Base-by-base conservation (phyloP, 2,329 filamentous ascomycete genomes). In the Kalmusia sp. region DNA sequence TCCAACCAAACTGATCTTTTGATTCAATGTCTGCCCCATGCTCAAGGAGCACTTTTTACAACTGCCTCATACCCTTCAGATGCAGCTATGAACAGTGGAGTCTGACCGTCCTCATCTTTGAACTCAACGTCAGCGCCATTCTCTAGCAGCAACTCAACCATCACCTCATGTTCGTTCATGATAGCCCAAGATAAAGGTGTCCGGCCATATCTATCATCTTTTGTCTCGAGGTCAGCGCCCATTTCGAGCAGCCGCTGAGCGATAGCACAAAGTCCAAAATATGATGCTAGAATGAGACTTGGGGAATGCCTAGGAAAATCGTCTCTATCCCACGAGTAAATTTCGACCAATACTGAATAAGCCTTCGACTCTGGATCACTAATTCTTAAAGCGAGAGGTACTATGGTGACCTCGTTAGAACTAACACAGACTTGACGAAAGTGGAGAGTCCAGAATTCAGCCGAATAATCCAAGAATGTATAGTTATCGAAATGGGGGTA, bases 371-470 rank as follows among this genome's bases (percentile, higher is more conserved):
- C 40, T 17, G 52, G 52, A 51, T 54, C 48, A 54, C 21, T 43
- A 19, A 54, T 51, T 46, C 14, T 51, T 30, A 54, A 51, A 54
- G 52, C 52, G 19, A 38, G 47, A 54, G 24, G 35, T 35, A 24
- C 52, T 52, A 55, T 55, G 27, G 34, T 41, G 37, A 48, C 41
- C 39, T 54, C 51, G 31, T 53, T 15, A 30, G 46, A 31, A 37
- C 48, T 49, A 24, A 54, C 49, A 47, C 30, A 52, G 27, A 47
- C 54, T 30, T 57, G 46, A n/a, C 51, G 54, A 25, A 57, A 54
- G 54, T 57, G 54, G 40, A 54, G 27, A 48, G 15, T 35, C 54
- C 54, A 57, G 30, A 57, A 57, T 38, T 15, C 49, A 24, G 54
- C 51, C 33, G 54, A 57, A 49, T 55, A 55, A 34, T 55, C 53